Evolutionary conservation across 805 yeast genomes (phyloP).

Genomic region (Zygoascus ofunaensis): DNA sequence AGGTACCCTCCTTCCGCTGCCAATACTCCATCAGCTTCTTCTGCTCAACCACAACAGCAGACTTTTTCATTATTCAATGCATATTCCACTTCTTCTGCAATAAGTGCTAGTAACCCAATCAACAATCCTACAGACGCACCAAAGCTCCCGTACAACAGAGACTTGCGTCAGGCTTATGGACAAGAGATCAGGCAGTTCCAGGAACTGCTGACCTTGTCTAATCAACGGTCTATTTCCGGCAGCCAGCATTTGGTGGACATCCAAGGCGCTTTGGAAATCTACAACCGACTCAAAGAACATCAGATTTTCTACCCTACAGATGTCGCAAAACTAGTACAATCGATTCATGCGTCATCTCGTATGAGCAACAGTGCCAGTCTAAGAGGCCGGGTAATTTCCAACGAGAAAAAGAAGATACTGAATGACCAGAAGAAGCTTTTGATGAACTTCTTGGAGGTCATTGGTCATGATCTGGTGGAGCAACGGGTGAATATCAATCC

Average conservation of each 20-base stretch:
- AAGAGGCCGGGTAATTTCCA: conserved; percentile 10
- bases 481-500: conserved; percentile 10
- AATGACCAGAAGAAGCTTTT: conserved; percentile 9
- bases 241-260: conserved; percentile 12
- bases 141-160: background rate
- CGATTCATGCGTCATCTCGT: conserved; percentile 17
- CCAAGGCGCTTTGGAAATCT: conserved; percentile 15
- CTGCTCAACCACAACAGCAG: background rate
- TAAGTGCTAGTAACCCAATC: background rate
- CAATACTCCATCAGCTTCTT: background rate
- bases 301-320: conserved; percentile 11
- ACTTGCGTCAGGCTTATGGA: conserved; percentile 6
- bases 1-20: background rate
- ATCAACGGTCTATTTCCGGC: conserved; percentile 10
- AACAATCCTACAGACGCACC: background rate
- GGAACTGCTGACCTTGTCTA: conserved; percentile 14
- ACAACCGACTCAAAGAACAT: conserved; percentile 11
- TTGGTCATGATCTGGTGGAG: conserved; percentile 13
- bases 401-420: conserved; percentile 5
- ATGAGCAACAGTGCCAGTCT: conserved; percentile 7
- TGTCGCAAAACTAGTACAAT: conserved; percentile 15
- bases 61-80: too few relatives aligned
- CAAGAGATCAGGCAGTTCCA: conserved; percentile 11
- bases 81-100: background rate
- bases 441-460: conserved; percentile 10